Percentiles rank a stretch among this genome's conserved stretches.
These are phyloP conservation scores for Avena atlantica DNA, from an alignment of 176 grass and related monocot species.

Conservation along the genomic window DNA sequence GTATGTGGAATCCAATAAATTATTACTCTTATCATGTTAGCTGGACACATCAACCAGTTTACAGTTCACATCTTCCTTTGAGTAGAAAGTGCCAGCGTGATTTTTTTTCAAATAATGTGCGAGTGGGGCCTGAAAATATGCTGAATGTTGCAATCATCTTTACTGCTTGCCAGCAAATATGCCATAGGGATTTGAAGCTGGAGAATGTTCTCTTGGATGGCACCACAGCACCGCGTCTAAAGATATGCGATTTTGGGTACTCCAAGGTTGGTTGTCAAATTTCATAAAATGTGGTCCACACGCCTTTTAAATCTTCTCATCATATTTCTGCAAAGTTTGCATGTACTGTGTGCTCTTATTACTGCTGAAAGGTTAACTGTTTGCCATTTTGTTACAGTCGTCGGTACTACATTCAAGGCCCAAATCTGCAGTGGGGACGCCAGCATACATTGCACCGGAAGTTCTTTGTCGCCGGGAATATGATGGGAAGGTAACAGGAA, in stretches of 20 bases:
- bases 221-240: conserved; percentile 63
- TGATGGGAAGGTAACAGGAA: conserved; percentile 70
- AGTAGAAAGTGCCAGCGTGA: conserved; percentile 37
- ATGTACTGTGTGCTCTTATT: background rate
- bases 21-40: conserved; percentile 18
- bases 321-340: background rate
- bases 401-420: conserved; percentile 86
- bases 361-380: background rate
- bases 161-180: conserved; percentile 75
- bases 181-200: conserved; percentile 87
- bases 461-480: conserved; percentile 71
- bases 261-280: conserved; percentile 61
- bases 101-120: conserved; percentile 47
- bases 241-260: conserved; percentile 93
- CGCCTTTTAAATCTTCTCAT: conserved; percentile 21
- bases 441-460: conserved; percentile 85
- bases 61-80: conserved; percentile 43
- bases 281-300: background rate
- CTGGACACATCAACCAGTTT: background rate
- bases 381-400: conserved; percentile 55
- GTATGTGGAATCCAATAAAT: conserved; percentile 48
- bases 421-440: conserved; percentile 85
- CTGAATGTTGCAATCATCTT: conserved; percentile 44
- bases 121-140: conserved; percentile 45
- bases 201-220: conserved; percentile 82